phyloP scores from a whole-genome alignment of 2,329 filamentous ascomycete genomes.

The Neurospora sp. region DNA sequence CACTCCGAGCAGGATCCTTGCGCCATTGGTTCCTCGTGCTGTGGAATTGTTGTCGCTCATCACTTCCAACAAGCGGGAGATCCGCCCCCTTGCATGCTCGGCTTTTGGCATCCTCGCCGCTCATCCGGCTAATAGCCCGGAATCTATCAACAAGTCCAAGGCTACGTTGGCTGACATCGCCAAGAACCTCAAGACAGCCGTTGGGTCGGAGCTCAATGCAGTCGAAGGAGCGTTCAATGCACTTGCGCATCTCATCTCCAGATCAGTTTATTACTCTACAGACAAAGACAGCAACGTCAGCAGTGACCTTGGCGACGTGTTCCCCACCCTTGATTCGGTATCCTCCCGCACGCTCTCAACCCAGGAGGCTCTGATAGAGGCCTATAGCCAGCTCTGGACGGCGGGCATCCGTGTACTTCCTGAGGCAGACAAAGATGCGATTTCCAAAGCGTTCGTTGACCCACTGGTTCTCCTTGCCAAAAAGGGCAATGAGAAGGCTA shows the following conservation, averaged over 20 bases:
- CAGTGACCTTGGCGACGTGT: constrained; percentile 2
- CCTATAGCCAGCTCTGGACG: constrained; percentile 34
- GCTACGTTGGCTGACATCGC: constrained; percentile 36
- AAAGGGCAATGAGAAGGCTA: constrained; percentile 72
- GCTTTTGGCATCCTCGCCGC: constrained; percentile 69
- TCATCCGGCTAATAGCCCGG: constrained; percentile 40
- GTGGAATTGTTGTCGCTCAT: constrained; percentile 49
- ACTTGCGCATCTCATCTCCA: constrained; percentile 34
- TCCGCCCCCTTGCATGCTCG: constrained; percentile 57
- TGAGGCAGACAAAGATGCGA: constrained; percentile 15
- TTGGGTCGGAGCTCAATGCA: constrained; percentile 34
- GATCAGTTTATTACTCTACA: constrained; percentile 31
- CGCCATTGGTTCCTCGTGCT: constrained; percentile 37
- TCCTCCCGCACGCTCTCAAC: constrained; percentile 23
- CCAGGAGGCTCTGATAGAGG: constrained; percentile 34
- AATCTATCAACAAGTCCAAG: constrained; percentile 33
- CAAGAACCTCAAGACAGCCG: constrained; percentile 39
- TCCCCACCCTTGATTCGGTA: constrained; percentile 17
- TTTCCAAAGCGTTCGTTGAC: constrained; percentile 41
- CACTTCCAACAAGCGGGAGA: constrained; percentile 60
- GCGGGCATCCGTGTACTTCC: constrained; percentile 26
- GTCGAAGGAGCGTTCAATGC: constrained; percentile 39
- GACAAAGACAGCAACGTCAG: background rate
- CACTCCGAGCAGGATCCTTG: constrained; percentile 28
- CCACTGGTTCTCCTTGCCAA: constrained; percentile 61